Conservation (phyloP, 768 basidiomycete species). For the Mycena filopes region DNA sequence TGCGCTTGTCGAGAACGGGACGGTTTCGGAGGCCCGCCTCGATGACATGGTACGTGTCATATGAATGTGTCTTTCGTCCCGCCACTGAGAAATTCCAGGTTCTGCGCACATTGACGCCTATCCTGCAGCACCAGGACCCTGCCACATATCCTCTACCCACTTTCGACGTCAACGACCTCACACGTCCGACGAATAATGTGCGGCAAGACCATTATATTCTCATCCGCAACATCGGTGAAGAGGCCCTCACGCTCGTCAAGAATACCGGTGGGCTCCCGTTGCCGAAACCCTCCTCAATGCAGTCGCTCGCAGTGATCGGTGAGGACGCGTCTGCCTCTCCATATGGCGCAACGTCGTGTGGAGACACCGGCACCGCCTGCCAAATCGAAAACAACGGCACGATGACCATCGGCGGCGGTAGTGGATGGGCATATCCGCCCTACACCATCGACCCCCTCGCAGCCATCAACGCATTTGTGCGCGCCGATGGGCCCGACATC, state of each 20-base stretch:
- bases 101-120: constrained; percentile 14
- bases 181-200: constrained; percentile 19
- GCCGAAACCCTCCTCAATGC: constrained; percentile 3
- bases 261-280: constrained; percentile 23
- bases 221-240: constrained; percentile 20
- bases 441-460: constrained; percentile 27
- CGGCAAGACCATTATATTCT: constrained; percentile 22
- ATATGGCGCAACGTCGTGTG: constrained; percentile 25
- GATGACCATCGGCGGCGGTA: constrained; percentile 20
- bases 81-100: constrained; percentile 1
- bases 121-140: constrained; percentile 22
- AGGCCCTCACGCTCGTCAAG: constrained; percentile 23
- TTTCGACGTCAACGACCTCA: constrained; percentile 24
- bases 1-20: constrained; percentile 18
- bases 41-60: constrained; percentile 15
- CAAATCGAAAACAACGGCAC: constrained; percentile 23
- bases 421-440: constrained; percentile 23
- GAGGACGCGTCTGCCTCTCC: constrained; percentile 17
- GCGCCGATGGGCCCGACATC: constrained; percentile 20
- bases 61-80: background rate
- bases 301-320: constrained; percentile 21
- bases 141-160: constrained; percentile 16
- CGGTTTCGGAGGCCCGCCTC: constrained; percentile 17
- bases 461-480: constrained; percentile 18
- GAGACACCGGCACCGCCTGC: constrained; percentile 6